Base-by-base conservation (phyloP, 345 rosid genomes). In the Citrus sp. region DNA sequence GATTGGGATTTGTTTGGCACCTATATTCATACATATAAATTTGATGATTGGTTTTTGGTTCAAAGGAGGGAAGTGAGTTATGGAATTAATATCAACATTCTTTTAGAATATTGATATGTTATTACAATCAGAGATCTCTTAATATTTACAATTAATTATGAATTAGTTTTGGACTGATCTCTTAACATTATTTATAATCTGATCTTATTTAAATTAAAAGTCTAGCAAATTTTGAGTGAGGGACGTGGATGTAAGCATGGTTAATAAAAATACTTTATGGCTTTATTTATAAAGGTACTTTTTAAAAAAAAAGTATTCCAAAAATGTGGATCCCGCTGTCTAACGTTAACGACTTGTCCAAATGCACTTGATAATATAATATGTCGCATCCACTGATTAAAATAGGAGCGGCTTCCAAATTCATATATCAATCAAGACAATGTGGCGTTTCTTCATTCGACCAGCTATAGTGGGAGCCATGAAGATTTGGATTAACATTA, bases 401-500 rank as follows among this genome's bases (percentile, higher is more conserved):
- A 9, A 9, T 1, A 27, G 61, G 24, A 25, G 78, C 35, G 77
- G 72, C 51, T 65, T 22, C 9, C 71, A 3, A 46, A 46, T 37
- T 68, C 22, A 7, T 65, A 59, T 22, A 76, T 77, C 79, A 71
- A 59, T 67, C 55, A 42, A 78, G 62, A 54, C 12, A 73, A 73
- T 13, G 87, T 84, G 88, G 84, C 77, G 24, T 73, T 74, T 83
- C 34, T 72, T 80, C 37, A 78, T 84, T 80, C 60, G 81, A 38
- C 60, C 76, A 76, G 10, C 8, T 63, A 35, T 3, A 27, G 82
- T 67, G 87, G 87, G 84, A 84, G 69, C 87, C 82, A 75, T 61
- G 70, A 25, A 65, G 82, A 80, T 77, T 85, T 80, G 78, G 81
- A 81, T 75, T 64, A 32, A 21, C 76, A 49, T 30, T 62, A 54